Base-by-base conservation (phyloP, 2,329 filamentous ascomycete species). In the Onygena corvina region DNA sequence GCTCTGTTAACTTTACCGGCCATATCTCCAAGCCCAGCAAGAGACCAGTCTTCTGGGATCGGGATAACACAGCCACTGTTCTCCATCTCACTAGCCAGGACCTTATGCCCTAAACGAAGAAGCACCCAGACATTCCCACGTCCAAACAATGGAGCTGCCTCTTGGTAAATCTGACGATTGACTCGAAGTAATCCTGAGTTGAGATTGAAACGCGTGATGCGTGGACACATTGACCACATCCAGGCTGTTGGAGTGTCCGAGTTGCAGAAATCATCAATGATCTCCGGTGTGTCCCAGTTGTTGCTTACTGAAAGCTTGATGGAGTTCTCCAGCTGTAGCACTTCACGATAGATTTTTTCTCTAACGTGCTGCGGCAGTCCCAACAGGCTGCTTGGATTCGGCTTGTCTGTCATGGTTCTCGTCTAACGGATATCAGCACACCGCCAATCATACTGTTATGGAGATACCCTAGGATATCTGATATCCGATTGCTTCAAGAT, bases 121-220 rank as follows among this genome's bases (percentile, higher is more conserved):
- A 49, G n/a, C 7, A 49, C 25, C 47, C 47, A 49, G 7, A n/a
- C 6, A 20, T 49, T 49, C 4, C 31, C n/a, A 4, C 47, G 33
- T 5, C 47, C 47, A 20, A 42, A 8, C 8, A 40, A 21, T 6
- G 1, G 8, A 5, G 9, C 23, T 11, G 47, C 35, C 16, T 49
- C 47, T 7, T 8, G 18, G n/a, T 49, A 18, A 9, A 49, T 16
- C 27, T 40, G 34, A 8, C 27, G 21, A 27, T 44, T 49, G 11
- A 49, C 47, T 40, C 3, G 33, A 21, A 23, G 47, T 29, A 6
- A n/a, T n/a, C n/a, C n/a, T n/a, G n/a, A n/a, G n/a, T 42, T 4
- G 3, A 49, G 14, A 7, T 49, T 31, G 25, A 30, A 49, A 3
- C 11, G 29, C 1, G 47, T 49, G n/a, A 31, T 7, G 14, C 47